Conservation (phyloP, 148 eudicot genomes). For the Rhododendron ovatum region DNA sequence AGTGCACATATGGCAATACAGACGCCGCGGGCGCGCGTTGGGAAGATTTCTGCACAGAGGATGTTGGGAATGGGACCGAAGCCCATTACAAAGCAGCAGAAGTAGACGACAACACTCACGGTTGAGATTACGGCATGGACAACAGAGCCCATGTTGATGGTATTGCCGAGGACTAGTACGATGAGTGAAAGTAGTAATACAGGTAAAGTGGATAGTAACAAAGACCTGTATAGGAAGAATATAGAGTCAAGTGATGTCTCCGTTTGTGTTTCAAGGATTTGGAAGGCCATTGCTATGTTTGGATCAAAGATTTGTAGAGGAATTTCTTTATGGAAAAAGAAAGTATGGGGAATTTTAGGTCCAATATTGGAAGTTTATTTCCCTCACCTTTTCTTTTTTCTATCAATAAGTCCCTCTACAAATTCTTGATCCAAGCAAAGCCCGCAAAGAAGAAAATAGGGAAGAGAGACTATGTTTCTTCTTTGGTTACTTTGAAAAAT, state of each 20-base stretch:
- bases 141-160: constrained; percentile 32
- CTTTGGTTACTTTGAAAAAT: background rate
- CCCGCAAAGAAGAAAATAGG: background rate
- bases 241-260: background rate
- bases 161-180: constrained; percentile 51
- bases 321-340: background rate
- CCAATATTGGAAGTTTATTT: background rate
- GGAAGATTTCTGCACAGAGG: constrained; percentile 81
- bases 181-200: constrained; percentile 47
- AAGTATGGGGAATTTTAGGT: background rate
- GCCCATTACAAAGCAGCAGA: constrained; percentile 84
- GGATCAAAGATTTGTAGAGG: background rate
- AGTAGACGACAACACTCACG: constrained; percentile 59
- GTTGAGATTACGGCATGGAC: constrained; percentile 67
- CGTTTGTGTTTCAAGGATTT: background rate
- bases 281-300: background rate
- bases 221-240: constrained; percentile 41
- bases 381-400: background rate
- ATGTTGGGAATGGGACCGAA: constrained; percentile 85
- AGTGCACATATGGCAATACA: constrained; percentile 88
- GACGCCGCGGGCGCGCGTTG: constrained; percentile 78
- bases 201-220: constrained; percentile 65
- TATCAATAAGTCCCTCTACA: background rate
- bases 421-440: background rate
- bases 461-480: background rate